Base-by-base conservation (phyloP, 1,284 basidiomycete genomes). In the Pseudozyma hubeiensis region DNA sequence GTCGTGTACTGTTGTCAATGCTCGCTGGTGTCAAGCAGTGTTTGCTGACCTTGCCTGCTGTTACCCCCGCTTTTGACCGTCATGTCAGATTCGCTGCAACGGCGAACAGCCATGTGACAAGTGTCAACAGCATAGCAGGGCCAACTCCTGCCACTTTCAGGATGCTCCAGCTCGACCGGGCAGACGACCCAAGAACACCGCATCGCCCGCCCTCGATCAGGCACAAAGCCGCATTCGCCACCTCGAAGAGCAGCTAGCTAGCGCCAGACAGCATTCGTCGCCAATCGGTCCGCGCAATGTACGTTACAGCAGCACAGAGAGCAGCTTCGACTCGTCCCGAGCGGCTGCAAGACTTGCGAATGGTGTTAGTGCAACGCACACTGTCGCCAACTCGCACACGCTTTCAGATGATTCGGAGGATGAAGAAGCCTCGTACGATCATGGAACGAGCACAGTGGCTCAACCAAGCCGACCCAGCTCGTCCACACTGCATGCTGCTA, bases 71-170 rank as follows among this genome's bases (percentile, higher is more conserved):
- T 39, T 31, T 17, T 10, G 13, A 16, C 44, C 45, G 44, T 16
- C 33, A 41, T 43, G 14, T 11, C 34, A 63, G 60, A 63, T 63
- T 29, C 53, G 60, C 16, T 63, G 60, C 41, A 46, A 55, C 39
- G 53, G 60, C 8, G 16, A 54, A 10, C 46, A 31, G 13, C 60
- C 60, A 1, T 63, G 60, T 29, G 53, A 51, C 53, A 63, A 55
- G 53, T 63, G 60, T 41, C 60, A 63, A 10, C 53, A 63, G 43
- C 60, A 63, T 10, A 30, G 31, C 17, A 19, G 60, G 30, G 47
- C 60, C 34, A 41, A 37, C n/a, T 51, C 60, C 1, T 63, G 60
- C 30, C 60, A 50, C 31, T 63, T 55, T 30, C 40, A 50, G 14
- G 31, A 53, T 35, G 45, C 45, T 47, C 45, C 35, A 19, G 19